These are phyloP conservation scores for Aureobasidium sp. DNA, from an alignment of 2,329 filamentous ascomycete species.

Conservation along the genomic window DNA sequence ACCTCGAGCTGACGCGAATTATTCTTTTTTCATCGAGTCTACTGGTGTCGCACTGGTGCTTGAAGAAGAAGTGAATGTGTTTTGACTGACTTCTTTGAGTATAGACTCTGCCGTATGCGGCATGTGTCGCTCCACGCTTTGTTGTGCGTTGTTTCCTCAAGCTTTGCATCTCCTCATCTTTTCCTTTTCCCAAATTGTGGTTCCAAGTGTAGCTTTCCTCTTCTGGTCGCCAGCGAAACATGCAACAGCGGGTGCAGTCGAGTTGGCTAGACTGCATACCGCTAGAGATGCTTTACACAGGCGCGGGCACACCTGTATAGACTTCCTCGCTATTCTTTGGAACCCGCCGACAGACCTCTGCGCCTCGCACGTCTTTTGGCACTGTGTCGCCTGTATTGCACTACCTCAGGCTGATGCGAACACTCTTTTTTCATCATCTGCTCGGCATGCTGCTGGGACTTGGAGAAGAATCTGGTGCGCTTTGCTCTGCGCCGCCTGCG, in stretches of 20 bases:
- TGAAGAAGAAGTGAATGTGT: neutral
- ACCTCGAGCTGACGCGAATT: conserved; percentile 61
- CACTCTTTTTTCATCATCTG: conserved; percentile 21
- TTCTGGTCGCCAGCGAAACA: no score
- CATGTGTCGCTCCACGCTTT: no score
- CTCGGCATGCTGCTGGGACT: neutral
- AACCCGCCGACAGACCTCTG: neutral
- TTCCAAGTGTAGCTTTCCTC: no score
- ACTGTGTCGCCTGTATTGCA: conserved; percentile 71
- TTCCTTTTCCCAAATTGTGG: neutral
- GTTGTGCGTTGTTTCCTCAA: neutral
- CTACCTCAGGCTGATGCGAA: conserved; percentile 65
- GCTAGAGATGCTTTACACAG: neutral
- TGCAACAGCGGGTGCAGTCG: neutral
- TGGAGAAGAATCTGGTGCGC: conserved; percentile 2
- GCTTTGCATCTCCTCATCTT: no score
- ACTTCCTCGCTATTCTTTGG: neutral
- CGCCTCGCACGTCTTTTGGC: conserved; percentile 18
- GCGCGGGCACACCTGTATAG: neutral
- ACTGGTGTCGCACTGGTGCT: neutral
- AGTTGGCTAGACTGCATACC: neutral
- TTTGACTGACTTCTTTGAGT: no score
- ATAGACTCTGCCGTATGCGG: no score
- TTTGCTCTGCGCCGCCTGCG: no score
- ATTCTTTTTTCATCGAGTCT: conserved; percentile 22